These are phyloP conservation scores for Claviceps africana DNA, from an alignment of 2,329 filamentous ascomycete genomes.

Conservation along the genomic window DNA sequence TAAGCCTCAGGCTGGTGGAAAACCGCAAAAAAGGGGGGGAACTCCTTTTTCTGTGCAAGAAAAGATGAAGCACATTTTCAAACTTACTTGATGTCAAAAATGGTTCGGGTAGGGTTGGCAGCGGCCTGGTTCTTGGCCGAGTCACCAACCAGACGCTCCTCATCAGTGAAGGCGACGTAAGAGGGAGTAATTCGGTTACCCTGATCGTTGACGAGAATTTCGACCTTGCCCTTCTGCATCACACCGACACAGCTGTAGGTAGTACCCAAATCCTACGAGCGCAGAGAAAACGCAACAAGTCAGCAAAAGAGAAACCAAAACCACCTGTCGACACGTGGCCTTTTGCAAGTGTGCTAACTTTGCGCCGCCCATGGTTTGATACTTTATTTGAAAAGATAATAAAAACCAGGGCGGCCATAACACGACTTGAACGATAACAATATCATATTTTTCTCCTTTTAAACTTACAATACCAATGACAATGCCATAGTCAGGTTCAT, in stretches of 20 bases:
- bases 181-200: constrained; percentile 93
- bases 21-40: not conserved
- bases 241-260: constrained; percentile 86
- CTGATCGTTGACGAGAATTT: constrained; percentile 93
- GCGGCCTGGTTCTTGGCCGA: constrained; percentile 93
- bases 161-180: constrained; percentile 92
- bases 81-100: constrained; percentile 73
- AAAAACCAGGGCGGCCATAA: not conserved
- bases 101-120: constrained; percentile 60
- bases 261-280: constrained; percentile 60
- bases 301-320: not conserved
- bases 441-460: no score
- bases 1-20: constrained; percentile 9
- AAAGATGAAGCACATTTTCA: no score
- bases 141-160: constrained; percentile 93
- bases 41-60: not conserved
- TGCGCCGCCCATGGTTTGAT: no score
- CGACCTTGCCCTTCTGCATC: constrained; percentile 89
- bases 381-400: no score
- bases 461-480: constrained; percentile 75
- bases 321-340: not conserved
- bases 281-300: not conserved
- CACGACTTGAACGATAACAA: not conserved
- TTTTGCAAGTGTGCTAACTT: not conserved
- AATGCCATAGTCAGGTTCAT: constrained; percentile 69